Percentiles rank a stretch among this genome's conserved stretches.
These are phyloP conservation scores for Blepharisma stoltei DNA, from an alignment of 73 alveolate species.

Conservation along the genomic window DNA sequence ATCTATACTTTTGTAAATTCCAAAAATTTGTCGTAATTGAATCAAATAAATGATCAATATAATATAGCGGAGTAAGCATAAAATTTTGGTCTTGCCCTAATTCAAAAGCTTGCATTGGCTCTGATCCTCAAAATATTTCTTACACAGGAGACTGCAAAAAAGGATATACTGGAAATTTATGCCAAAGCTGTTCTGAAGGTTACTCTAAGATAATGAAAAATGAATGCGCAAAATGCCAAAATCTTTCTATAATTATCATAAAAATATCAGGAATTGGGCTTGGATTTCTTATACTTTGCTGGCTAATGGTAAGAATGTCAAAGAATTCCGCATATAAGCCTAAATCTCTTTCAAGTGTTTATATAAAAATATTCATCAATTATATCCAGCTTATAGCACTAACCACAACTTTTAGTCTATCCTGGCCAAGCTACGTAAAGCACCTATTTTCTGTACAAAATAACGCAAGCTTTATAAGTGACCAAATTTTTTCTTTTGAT, in stretches of 20 bases:
- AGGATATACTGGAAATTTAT: slow-evolving; percentile 12
- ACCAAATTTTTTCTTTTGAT: slow-evolving; percentile 53
- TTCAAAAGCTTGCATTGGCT: background rate
- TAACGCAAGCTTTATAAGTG: slow-evolving; percentile 45
- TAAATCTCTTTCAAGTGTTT: slow-evolving; percentile 36
- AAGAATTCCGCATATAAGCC: slow-evolving; percentile 11
- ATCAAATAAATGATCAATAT: too few species aligned
- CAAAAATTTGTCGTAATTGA: too few species aligned
- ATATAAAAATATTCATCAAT: slow-evolving; percentile 55
- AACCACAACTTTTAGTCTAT: slow-evolving; percentile 51
- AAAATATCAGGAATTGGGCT: background rate
- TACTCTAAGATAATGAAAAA: background rate
- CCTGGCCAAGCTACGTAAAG: slow-evolving; percentile 52
- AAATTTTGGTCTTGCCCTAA: background rate
- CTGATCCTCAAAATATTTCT: background rate
- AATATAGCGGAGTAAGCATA: too few species aligned
- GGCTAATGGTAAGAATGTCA: background rate
- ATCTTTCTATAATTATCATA: background rate
- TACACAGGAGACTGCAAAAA: background rate
- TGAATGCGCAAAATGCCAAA: background rate
- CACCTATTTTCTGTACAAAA: slow-evolving; percentile 38
- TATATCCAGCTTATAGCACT: slow-evolving; percentile 46
- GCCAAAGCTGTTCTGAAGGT: background rate
- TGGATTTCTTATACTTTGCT: background rate
- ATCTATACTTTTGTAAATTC: too few species aligned